Evolutionary conservation across 768 basidiomycete genomes (phyloP), one percentile per base, ranked within the genome.

Genomic region (Russula ochroleuca): DNA sequence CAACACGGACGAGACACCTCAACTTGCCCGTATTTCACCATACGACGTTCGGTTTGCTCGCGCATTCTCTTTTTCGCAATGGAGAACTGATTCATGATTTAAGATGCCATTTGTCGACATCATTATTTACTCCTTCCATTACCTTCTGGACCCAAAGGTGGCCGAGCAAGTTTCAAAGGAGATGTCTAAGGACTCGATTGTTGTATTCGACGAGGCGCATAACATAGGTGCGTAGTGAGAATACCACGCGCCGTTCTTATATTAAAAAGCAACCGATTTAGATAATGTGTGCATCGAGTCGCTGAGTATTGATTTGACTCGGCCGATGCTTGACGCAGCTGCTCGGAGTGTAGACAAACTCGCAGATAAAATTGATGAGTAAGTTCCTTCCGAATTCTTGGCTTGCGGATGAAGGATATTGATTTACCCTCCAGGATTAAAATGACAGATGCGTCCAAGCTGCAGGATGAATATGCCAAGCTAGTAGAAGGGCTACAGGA

Each of bases 231-330:
- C 61, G 80, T 67, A 31, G 19, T 58, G 43, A 43, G 59, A 38
- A 58, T 45, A 23, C 28, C 47, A 40, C 28, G 19, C 25, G 2
- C 37, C 54, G 25, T 47, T 38, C 58, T 40, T 48, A 63, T 59
- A 15, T 70, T 48, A 23, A 40, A 58, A 17, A 14, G 15, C 48
- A 61, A 49, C 31, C 38, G 28, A 25, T 28, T 8, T 67, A 88
- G 96, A 99, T 72, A 99, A 99, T 73, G 97, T 99, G 51, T 99
- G 97, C 75, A 96, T 99, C 71, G 97, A 99, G 72, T 98, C 97
- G 0, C 78, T 99, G 43, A 97, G 94, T 69, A 96, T 99, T 67
- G 97, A 99, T 72, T 78, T 99, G 50, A 98, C 95, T 33, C 81
- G 97, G 47, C 97, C 97, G 0, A 98, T 98, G 95, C 80, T 99